Percentiles rank a stretch among this genome's conserved stretches.
Evolutionary conservation across 495 filamentous ascomycete species (phyloP).

Genomic region (Tuber calosporum): DNA sequence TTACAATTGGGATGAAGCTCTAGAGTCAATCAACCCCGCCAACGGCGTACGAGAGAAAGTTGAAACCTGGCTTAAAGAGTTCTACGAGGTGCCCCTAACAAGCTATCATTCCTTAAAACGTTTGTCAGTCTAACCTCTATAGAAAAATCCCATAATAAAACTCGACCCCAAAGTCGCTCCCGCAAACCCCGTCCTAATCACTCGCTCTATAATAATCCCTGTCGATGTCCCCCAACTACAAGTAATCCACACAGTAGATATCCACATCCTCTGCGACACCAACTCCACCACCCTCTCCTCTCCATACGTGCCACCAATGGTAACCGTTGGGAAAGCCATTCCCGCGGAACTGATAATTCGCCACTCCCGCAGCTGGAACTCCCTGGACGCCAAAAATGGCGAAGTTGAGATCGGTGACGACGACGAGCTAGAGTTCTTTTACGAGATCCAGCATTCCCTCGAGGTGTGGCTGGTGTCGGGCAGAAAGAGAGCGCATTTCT

Average conservation of each 20-base stretch:
- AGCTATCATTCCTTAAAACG: neutral
- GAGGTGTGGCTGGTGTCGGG: slow-evolving; percentile 84
- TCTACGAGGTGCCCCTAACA: slow-evolving; percentile 33
- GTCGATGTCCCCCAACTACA: slow-evolving; percentile 82
- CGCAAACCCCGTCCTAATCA: slow-evolving; percentile 5
- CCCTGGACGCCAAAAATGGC: slow-evolving; percentile 26
- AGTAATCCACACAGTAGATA: slow-evolving; percentile 74
- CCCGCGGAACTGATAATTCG: slow-evolving; percentile 62
- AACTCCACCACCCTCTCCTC: slow-evolving; percentile 39
- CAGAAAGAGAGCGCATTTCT: slow-evolving; percentile 67
- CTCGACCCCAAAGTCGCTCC: slow-evolving; percentile 8
- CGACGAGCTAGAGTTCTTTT: slow-evolving; percentile 64
- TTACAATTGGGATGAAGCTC: slow-evolving; percentile 39
- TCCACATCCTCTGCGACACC: slow-evolving; percentile 49
- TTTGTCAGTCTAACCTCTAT: neutral
- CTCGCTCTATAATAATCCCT: slow-evolving; percentile 56
- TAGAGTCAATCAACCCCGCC: slow-evolving; percentile 43
- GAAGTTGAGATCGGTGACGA: slow-evolving; percentile 25
- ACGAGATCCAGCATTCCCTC: slow-evolving; percentile 67
- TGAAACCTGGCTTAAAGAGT: slow-evolving; percentile 31
- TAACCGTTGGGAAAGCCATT: slow-evolving; percentile 43
- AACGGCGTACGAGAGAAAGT: slow-evolving; percentile 27
- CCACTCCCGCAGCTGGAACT: slow-evolving; percentile 75
- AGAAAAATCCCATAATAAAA: slow-evolving; percentile 38
- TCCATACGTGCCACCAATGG: slow-evolving; percentile 39